phyloP scores from a whole-genome alignment of 768 basidiomycete genomes.

The Phylloporus rhodoxanthus region DNA sequence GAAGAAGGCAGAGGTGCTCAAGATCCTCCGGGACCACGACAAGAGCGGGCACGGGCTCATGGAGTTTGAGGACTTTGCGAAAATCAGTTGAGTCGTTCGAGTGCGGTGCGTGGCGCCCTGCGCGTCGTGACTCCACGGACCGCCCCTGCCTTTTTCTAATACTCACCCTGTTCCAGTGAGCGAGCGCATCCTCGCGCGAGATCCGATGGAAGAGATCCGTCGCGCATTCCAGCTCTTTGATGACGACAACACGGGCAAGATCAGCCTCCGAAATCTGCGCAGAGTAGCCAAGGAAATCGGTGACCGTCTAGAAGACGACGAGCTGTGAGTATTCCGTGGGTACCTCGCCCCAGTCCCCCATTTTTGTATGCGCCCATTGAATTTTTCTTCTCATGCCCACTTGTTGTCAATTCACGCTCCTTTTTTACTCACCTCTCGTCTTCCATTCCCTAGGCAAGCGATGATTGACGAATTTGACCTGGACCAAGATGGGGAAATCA shows the following conservation, averaged over 20 bases:
- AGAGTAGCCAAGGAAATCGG: constrained; percentile 96
- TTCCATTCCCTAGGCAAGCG: constrained; percentile 67
- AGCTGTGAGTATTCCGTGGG: constrained; percentile 62
- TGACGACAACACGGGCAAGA: constrained; percentile 93
- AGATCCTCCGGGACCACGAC: constrained; percentile 87
- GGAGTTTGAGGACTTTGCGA: constrained; percentile 90
- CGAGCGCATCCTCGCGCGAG: constrained; percentile 85
- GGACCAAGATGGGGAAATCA: constrained; percentile 97
- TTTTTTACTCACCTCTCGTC: constrained; percentile 29
- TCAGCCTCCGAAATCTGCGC: constrained; percentile 82
- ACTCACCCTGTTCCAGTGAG: constrained; percentile 59
- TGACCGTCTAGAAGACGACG: constrained; percentile 91
- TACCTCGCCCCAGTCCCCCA: constrained; percentile 24
- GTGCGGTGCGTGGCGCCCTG: no score
- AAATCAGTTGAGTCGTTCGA: constrained; percentile 60
- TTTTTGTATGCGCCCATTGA: constrained; percentile 21
- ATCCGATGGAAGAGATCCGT: constrained; percentile 94
- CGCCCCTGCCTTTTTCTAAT: neutral
- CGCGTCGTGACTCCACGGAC: neutral
- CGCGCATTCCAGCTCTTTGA: constrained; percentile 96
- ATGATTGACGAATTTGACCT: constrained; percentile 99
- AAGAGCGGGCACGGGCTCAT: constrained; percentile 78
- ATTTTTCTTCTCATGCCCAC: constrained; percentile 22
- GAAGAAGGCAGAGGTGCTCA: constrained; percentile 97
- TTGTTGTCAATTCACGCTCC: constrained; percentile 23